phyloP scores from a whole-genome alignment of 441 rosid species.

The Euphorbia schlechtendalii region DNA sequence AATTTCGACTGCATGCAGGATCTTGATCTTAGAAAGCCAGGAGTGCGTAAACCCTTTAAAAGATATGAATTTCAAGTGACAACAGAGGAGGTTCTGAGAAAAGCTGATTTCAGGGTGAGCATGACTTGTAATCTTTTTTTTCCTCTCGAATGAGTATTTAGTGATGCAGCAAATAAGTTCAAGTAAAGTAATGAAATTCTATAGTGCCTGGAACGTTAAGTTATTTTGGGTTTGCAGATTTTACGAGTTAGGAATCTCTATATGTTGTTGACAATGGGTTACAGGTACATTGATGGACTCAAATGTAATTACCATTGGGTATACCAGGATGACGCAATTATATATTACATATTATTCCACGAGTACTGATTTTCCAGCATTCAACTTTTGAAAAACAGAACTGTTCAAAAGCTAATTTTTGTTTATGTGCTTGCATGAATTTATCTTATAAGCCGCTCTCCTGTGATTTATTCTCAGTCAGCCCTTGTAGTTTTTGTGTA shows the following conservation, averaged over 20 bases:
- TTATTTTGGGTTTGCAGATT: background rate
- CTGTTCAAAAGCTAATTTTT: background rate
- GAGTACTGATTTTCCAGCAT: background rate
- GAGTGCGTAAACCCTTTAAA: constrained; percentile 24
- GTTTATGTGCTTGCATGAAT: no score
- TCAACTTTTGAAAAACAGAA: background rate
- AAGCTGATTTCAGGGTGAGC: constrained; percentile 92
- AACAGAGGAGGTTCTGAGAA: constrained; percentile 53
- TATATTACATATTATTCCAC: background rate
- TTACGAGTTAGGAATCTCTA: background rate
- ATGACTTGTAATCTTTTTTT: constrained; percentile 6
- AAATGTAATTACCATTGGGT: background rate
- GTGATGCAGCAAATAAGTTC: constrained; percentile 7
- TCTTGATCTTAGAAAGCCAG: constrained; percentile 41
- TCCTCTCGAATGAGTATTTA: background rate
- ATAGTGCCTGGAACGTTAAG: background rate
- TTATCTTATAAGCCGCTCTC: no score
- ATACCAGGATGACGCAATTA: background rate
- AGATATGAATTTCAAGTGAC: constrained; percentile 39
- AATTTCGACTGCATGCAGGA: constrained; percentile 34
- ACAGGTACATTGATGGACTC: background rate
- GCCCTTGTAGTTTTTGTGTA: no score
- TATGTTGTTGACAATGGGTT: background rate
- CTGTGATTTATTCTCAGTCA: no score
- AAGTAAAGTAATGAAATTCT: background rate